These are phyloP conservation scores for Botrytis byssoidea DNA, from an alignment of 2,329 filamentous ascomycete genomes.

Conservation along the genomic window DNA sequence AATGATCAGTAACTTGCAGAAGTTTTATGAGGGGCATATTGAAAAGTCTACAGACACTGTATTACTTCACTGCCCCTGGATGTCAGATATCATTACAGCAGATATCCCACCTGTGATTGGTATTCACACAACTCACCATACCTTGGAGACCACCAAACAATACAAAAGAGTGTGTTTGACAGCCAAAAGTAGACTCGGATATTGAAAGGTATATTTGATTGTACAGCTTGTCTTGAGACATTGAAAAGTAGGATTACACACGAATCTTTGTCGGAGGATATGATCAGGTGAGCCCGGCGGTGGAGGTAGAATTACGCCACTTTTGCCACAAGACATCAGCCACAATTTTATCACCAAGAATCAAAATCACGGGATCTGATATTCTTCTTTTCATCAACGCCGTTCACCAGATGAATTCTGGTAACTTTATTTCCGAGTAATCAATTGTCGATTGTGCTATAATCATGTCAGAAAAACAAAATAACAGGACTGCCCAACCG, in stretches of 20 bases:
- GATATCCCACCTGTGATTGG: neutral
- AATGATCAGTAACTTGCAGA: neutral
- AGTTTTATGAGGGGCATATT: neutral
- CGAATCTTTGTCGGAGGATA: neutral
- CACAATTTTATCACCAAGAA: neutral
- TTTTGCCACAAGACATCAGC: neutral
- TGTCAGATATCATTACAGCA: neutral
- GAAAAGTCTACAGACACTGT: neutral
- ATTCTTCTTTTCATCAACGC: no score
- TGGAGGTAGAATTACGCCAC: neutral
- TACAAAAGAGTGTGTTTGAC: neutral
- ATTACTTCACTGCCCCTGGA: neutral
- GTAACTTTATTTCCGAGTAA: neutral
- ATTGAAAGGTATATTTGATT: neutral
- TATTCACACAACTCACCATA: neutral
- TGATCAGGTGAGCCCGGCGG: neutral
- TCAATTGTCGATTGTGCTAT: neutral
- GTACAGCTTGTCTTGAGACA: neutral
- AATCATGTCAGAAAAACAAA: neutral
- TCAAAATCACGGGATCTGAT: neutral
- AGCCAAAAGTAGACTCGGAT: accelerated
- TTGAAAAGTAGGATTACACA: neutral
- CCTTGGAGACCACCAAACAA: neutral
- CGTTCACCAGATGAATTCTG: neutral
- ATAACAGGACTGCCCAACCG: slow-evolving; percentile 24